phyloP scores from a whole-genome alignment of 768 basidiomycete species.

The Phylloporus arenicola region DNA sequence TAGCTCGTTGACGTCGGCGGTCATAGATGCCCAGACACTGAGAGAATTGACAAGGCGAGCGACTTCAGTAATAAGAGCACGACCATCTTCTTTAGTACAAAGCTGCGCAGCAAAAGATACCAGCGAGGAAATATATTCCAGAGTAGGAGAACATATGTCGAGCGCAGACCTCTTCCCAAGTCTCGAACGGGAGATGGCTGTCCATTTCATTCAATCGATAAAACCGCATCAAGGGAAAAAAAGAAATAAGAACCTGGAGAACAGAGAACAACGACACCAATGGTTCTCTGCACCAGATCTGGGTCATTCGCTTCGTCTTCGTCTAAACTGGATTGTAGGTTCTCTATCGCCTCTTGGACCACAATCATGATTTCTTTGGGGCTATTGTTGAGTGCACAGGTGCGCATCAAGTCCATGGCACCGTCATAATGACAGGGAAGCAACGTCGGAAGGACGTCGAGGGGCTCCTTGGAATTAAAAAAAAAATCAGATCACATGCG shows the following conservation, averaged over 20 bases:
- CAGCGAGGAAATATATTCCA: slow-evolving; percentile 12
- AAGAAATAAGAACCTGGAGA: slow-evolving; percentile 16
- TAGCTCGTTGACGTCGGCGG: background rate
- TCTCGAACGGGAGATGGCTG: slow-evolving; percentile 24
- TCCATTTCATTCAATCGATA: background rate
- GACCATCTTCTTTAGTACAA: slow-evolving; percentile 14
- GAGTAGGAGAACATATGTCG: slow-evolving; percentile 17
- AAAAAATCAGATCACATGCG: background rate
- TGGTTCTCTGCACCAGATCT: slow-evolving; percentile 8
- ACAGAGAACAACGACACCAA: slow-evolving; percentile 17
- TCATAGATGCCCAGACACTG: slow-evolving; percentile 11
- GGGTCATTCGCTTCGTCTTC: slow-evolving; percentile 7
- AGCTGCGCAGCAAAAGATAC: slow-evolving; percentile 14
- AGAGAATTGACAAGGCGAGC: slow-evolving; percentile 14
- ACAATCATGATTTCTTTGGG: slow-evolving; percentile 41
- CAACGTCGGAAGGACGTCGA: slow-evolving; percentile 34
- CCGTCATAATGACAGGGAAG: slow-evolving; percentile 28
- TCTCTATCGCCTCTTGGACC: slow-evolving; percentile 36
- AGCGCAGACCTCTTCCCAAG: slow-evolving; percentile 21
- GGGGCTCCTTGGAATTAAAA: slow-evolving; percentile 32
- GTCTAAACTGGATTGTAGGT: slow-evolving; percentile 16
- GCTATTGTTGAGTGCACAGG: slow-evolving; percentile 28
- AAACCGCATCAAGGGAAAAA: background rate
- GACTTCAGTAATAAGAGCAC: slow-evolving; percentile 15
- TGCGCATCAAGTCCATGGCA: slow-evolving; percentile 29